Base-by-base conservation (phyloP, 371 early-diverging fungal genomes). In the Rhizopus stolonifer region DNA sequence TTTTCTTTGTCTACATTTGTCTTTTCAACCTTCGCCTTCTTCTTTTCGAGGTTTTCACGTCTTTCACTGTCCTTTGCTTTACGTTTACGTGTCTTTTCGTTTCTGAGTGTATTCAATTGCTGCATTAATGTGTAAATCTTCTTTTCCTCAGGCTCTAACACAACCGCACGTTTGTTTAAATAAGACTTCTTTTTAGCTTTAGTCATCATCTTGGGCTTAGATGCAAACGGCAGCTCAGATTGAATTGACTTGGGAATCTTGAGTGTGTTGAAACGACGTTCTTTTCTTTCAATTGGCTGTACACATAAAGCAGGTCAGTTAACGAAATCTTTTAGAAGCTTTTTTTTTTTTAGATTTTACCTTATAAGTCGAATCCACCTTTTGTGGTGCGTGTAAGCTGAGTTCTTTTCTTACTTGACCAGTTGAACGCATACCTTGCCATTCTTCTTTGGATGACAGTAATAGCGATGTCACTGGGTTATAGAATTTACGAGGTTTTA, bases 401-500 rank as follows among this genome's bases (percentile, higher is more conserved):
- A 80, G 64, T n/a, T 85, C 92, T 22, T 86, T 80, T 45, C 99
- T 87, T 25, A 99, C 83, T 73, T 96, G 88, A 39, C 93, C 92
- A 9, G 88, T 89, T 22, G 90, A 74, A 29, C 95, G 84, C 92
- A 98, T 92, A 33, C 95, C 96, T 57, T 83, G 79, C 95, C 95
- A 93, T 34, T 74, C 77, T 25, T 74, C 64, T 71, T 84, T 85
- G 60, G 77, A 71, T 31, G 82, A 79, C 52, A 92, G 60, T 26
- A 96, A 68, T 45, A 92, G 79, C 39, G 90, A 93, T 24, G 92
- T 94, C 44, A 95, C 95, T 11, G 96, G 96, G 69, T 95, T 96
- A 80, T 93, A 98, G 77, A 86, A 94, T 70, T 89, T 86, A 61
- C 92, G 89, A 51, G 93, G 93, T 64, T 91, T 89, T 47, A 97